These are phyloP conservation scores for Trametes versicolor DNA, from an alignment of 1,284 basidiomycete genomes.

Conservation along the genomic window DNA sequence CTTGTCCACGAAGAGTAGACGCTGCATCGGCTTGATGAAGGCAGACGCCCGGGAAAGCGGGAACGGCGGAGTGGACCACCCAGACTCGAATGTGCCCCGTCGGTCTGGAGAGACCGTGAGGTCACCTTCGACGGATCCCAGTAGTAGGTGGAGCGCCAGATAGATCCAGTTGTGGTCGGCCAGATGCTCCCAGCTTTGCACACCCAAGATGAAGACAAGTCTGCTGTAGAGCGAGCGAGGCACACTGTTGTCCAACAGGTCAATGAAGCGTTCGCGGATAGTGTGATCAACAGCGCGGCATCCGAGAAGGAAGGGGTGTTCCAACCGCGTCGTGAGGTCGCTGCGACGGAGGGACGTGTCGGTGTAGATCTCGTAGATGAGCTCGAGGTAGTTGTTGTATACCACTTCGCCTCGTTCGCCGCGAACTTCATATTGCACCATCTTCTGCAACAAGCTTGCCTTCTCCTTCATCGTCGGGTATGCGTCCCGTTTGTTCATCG, in stretches of 20 bases:
- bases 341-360: conserved; percentile 88
- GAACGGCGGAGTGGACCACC: conserved; percentile 46
- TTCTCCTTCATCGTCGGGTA: conserved; percentile 98
- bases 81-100: conserved; percentile 44
- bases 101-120: conserved; percentile 51
- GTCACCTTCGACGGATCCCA: conserved; percentile 85
- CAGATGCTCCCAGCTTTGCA: conserved; percentile 96
- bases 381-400: conserved; percentile 87
- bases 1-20: conserved; percentile 85
- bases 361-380: conserved; percentile 96
- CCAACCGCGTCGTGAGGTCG: conserved; percentile 93
- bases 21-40: conserved; percentile 83
- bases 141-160: conserved; percentile 89
- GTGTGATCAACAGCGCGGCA: conserved; percentile 86
- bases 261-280: conserved; percentile 90
- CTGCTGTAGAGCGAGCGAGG: conserved; percentile 86
- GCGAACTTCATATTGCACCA: conserved; percentile 89
- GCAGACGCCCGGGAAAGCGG: conserved; percentile 63
- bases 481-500: conserved; percentile 82
- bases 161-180: conserved; percentile 97
- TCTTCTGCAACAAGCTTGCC: conserved; percentile 89
- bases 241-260: conserved; percentile 91
- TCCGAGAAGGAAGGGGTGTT: conserved; percentile 94
- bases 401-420: conserved; percentile 79
- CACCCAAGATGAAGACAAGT: conserved; percentile 91